Evolutionary conservation across 2,329 filamentous ascomycete genomes (phyloP).

Genomic region (Aspergillus latus): DNA sequence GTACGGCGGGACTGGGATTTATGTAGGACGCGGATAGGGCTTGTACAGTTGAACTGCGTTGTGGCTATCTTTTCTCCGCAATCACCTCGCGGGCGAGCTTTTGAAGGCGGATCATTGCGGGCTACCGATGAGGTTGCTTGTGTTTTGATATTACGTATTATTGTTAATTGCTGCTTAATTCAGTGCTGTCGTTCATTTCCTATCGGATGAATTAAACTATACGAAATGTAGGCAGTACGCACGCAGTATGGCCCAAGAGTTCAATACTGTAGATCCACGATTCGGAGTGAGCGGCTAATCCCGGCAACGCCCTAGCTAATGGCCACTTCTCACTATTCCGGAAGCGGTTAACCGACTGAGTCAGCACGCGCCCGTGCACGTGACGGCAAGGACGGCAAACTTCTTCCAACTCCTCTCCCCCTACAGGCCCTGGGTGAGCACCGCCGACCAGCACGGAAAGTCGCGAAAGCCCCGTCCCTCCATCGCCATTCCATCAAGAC

Average conservation of each 20-base stretch:
- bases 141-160: conserved; percentile 9
- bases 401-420: conserved; percentile 35
- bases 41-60: not conserved
- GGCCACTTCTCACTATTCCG: not conserved
- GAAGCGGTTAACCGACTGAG: conserved; percentile 22
- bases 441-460: conserved; percentile 35
- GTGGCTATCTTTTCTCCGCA: conserved; percentile 6
- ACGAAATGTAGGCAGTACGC: no score
- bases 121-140: not conserved
- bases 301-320: not conserved
- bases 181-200: not conserved
- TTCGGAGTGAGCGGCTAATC: not conserved
- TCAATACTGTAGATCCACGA: not conserved
- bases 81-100: conserved; percentile 10
- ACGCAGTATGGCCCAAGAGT: no score
- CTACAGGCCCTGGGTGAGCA: conserved; percentile 34
- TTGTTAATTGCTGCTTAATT: conserved; percentile 7
- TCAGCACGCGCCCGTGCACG: conserved; percentile 26
- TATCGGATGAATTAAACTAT: no score
- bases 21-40: not conserved
- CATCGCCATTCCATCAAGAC: conserved; percentile 41
- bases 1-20: not conserved
- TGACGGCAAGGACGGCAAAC: conserved; percentile 28
- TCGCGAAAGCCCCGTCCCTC: conserved; percentile 41
- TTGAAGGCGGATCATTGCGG: not conserved